Conservation (phyloP, 352 stramenopile genomes). For the Detonula confervacea region DNA sequence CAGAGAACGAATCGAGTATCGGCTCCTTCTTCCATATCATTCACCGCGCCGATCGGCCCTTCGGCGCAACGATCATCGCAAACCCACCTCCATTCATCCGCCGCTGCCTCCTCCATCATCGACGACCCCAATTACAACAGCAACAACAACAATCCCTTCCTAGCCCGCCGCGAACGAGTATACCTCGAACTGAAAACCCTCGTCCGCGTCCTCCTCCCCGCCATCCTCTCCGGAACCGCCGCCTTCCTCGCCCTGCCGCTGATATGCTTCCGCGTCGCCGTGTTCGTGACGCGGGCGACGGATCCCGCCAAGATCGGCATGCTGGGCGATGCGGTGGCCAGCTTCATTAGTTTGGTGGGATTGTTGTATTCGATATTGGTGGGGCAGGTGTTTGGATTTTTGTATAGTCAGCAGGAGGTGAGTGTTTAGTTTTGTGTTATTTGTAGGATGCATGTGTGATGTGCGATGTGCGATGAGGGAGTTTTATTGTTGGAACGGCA, state of each 20-base stretch:
- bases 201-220: slow-evolving; percentile 46
- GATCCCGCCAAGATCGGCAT: slow-evolving; percentile 34
- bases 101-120: too few species aligned
- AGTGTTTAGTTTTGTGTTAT: slow-evolving; percentile 4
- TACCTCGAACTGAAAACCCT: slow-evolving; percentile 41
- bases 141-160: not conserved
- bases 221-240: slow-evolving; percentile 33
- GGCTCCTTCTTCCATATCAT: too few species aligned
- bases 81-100: not conserved
- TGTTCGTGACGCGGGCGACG: slow-evolving; percentile 28
- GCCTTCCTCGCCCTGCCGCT: slow-evolving; percentile 39
- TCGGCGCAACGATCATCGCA: not conserved
- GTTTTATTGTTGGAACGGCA: too few species aligned
- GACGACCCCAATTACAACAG: not conserved
- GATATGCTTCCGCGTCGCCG: slow-evolving; percentile 20
- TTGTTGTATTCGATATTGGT: slow-evolving; percentile 68
- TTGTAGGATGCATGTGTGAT: not conserved
- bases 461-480: too few species aligned
- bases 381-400: slow-evolving; percentile 63
- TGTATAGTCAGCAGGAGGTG: slow-evolving; percentile 68
- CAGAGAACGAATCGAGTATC: not conserved
- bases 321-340: slow-evolving; percentile 49
- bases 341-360: slow-evolving; percentile 55
- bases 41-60: too few species aligned
- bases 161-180: slow-evolving; percentile 16